Evolutionary conservation across 345 rosid genomes (phyloP).

Genomic region (Salix purpurea): DNA sequence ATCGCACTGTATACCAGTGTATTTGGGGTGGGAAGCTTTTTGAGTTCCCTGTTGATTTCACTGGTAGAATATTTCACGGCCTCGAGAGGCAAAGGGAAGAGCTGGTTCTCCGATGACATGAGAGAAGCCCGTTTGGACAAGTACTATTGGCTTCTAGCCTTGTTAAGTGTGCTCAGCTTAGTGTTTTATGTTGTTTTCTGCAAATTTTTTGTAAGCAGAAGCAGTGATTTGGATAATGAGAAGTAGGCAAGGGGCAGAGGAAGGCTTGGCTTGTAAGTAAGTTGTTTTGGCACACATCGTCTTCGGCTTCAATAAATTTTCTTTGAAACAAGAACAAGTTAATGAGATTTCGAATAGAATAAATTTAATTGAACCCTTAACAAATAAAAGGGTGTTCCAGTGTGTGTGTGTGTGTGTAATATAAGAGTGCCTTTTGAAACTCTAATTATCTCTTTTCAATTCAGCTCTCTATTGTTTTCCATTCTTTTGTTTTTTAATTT

Average conservation of each 20-base stretch:
- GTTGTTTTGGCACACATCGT: not conserved
- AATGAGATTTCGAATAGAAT: no score
- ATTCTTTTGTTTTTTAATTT: no score
- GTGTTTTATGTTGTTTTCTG: slow-evolving; percentile 54
- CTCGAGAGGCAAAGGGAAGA: slow-evolving; percentile 28
- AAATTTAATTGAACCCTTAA: no score
- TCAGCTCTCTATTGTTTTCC: no score
- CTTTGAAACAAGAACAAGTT: not conserved
- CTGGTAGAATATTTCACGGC: slow-evolving; percentile 46
- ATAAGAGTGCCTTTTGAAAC: no score
- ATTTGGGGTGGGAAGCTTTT: slow-evolving; percentile 87
- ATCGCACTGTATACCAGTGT: slow-evolving; percentile 87
- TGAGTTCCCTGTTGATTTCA: slow-evolving; percentile 69
- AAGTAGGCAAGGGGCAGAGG: slow-evolving; percentile 23
- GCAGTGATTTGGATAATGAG: slow-evolving; percentile 25
- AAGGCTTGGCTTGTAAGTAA: not conserved
- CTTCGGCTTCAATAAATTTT: not conserved
- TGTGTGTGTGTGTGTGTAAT: no score
- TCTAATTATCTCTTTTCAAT: no score
- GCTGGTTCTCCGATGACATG: slow-evolving; percentile 95
- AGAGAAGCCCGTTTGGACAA: slow-evolving; percentile 67
- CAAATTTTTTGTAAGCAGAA: slow-evolving; percentile 39
- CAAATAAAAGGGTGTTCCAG: no score
- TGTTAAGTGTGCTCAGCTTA: slow-evolving; percentile 55
- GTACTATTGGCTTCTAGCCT: slow-evolving; percentile 72